Evolutionary conservation across 2,329 filamentous ascomycete genomes (phyloP), one percentile per base, ranked within the genome.

Genomic region (Epichloe gansuensis): DNA sequence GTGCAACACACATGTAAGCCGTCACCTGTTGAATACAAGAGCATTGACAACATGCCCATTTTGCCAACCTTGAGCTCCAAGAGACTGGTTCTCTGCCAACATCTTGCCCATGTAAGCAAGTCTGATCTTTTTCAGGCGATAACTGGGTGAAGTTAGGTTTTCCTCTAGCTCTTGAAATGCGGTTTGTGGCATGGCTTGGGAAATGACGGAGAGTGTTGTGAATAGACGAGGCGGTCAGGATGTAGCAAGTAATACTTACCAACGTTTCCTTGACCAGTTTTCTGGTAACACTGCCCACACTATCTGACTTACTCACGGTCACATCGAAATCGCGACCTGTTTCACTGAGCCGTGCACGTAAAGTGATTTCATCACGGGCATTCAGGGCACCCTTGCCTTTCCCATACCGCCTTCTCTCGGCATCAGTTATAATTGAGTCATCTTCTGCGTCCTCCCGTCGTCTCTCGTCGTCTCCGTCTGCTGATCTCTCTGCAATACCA

Each of bases 71-170:
- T 93, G 85, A 3, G 77, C 76, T 45, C 73, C 67, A 17, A 95
- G 71, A 1, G 83, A 76, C 21, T 78, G 65, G 51, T 76, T 75
- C 57, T 91, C 87, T 58, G 83, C 82, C 46, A 95, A 76, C 49
- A 91, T 80, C 64, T 83, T 88, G 59, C 91, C 91, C 67, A 93
- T 77, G 65, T 95, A 94, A 21, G 82, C 83, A 54, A 95, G 78
- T 51, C 81, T 81, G 49, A 95, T 73, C 47, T 75, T 78, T 56
- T 45, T 71, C 72, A 7, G 72, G 64, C 2, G 76, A 67, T 35
- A 91, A 71, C 85, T 86, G 34, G 21, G 25, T 6, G 35, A 39
- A 3, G 44, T 46, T n/a, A 46, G 44, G 11, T 35, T 9, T 21
- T 9, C 39, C n/a, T 9, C 5, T 13, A n/a, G 13, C 23, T 15